These are phyloP conservation scores for Fusarium papillatum DNA, from an alignment of 2,329 filamentous ascomycete species.

Conservation along the genomic window DNA sequence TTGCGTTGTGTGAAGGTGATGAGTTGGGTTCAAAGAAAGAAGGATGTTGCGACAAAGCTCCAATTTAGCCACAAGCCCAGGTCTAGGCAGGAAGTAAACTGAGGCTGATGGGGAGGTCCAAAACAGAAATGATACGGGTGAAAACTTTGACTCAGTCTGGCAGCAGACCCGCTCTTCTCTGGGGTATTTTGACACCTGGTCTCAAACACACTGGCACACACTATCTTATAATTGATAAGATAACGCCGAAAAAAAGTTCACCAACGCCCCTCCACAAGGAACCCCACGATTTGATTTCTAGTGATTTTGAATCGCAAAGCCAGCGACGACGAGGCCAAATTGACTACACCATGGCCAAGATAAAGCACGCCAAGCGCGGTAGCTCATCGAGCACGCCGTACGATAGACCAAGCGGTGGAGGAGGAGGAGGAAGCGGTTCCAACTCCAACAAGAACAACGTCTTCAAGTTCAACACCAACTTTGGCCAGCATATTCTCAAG, in stretches of 20 bases:
- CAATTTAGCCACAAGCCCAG: slow-evolving; percentile 7
- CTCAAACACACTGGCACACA: neutral
- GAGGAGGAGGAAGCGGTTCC: slow-evolving; percentile 25
- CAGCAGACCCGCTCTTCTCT: slow-evolving; percentile 14
- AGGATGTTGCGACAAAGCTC: slow-evolving; percentile 20
- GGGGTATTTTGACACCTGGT: neutral
- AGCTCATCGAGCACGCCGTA: slow-evolving; percentile 58
- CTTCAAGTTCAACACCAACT: slow-evolving; percentile 96
- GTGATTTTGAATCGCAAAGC: slow-evolving; percentile 6
- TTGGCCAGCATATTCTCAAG: slow-evolving; percentile 92
- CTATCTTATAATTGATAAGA: slow-evolving; percentile 23
- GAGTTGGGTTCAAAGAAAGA: neutral
- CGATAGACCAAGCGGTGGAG: slow-evolving; percentile 51
- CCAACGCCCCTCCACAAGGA: slow-evolving; percentile 35
- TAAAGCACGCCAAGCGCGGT: slow-evolving; percentile 65
- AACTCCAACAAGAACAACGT: slow-evolving; percentile 77
- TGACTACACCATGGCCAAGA: slow-evolving; percentile 63
- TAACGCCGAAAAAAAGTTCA: slow-evolving; percentile 41
- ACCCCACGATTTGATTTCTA: neutral
- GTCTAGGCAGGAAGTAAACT: slow-evolving; percentile 21
- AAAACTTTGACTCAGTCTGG: slow-evolving; percentile 9
- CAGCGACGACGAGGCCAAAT: slow-evolving; percentile 3
- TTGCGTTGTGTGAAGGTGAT: neutral
- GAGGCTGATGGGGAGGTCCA: slow-evolving; percentile 15
- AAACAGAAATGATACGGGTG: slow-evolving; percentile 30